Base-by-base conservation (phyloP, 306 rosid species). In the Styphnolobium japonicum region DNA sequence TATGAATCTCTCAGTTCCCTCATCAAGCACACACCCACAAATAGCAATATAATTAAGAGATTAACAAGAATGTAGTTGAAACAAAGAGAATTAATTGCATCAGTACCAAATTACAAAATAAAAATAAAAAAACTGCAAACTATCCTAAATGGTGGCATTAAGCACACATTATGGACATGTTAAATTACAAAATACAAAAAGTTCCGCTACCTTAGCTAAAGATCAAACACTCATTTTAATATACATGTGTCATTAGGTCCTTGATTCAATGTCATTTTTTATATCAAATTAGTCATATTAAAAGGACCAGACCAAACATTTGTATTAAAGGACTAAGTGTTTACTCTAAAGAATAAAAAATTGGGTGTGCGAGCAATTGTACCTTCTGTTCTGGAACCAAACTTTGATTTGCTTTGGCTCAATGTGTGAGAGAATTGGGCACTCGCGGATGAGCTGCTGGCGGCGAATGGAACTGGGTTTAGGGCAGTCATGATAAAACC, bases 371-470 rank as follows among this genome's bases (percentile, higher is more conserved):
- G 2, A 43, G 29, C 19, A 61, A 71, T 8, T 45, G 42, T 80
- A 46, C 98, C 98, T 89, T 87, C 98, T 70, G 67, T 94, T 94
- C 68, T 94, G 98, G 81, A 94, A 94, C 98, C 98, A 94, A 56
- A 94, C 98, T 82, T 94, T 94, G 88, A 94, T 94, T 80, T 94
- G 98, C 71, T 90, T 94, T 0, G 98, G 98, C 88, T 94, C 98
- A 55, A 94, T 92, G 66, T 94, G 75, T 6, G 95, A 92, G 85
- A 94, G 98, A 81, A 92, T 92, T 0, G 97, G 97, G 55, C 98
- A 94, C 77, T 94, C 98, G 27, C 98, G 82, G 22, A 94, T 94
- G 65, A 94, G 97, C 81, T 94, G 98, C 75, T 91, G 98, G 75
- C 98, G 92, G 42, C 98, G 97, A 87, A 92, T 85, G 75, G 98